Conservation (phyloP, 2,329 filamentous ascomycete species). For the Talaromyces verruculosus region DNA sequence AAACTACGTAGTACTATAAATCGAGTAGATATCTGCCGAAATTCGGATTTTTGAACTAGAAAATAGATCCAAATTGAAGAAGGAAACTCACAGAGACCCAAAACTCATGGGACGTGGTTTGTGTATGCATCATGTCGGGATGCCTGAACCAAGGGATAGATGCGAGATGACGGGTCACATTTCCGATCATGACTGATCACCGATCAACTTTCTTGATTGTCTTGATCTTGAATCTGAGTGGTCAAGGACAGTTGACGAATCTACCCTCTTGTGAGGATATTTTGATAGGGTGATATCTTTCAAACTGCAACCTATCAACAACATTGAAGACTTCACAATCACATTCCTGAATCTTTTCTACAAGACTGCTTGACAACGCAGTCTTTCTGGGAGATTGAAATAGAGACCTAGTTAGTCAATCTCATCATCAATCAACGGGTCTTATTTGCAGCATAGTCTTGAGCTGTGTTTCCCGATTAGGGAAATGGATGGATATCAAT, state of each 20-base stretch:
- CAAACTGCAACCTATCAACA: neutral
- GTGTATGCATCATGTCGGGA: neutral
- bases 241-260: neutral
- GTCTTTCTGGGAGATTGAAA: neutral
- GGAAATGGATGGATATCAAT: neutral
- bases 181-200: neutral
- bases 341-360: neutral
- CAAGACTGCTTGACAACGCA: neutral
- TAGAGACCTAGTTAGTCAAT: neutral
- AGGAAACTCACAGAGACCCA: neutral
- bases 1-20: neutral
- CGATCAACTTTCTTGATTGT: neutral
- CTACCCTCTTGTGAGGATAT: neutral
- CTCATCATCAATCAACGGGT: neutral
- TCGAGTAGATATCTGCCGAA: neutral
- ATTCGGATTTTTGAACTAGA: neutral
- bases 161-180: constrained; percentile 2
- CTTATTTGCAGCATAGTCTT: neutral
- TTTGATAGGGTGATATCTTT: neutral
- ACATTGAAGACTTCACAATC: neutral
- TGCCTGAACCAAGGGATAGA: constrained; percentile 12
- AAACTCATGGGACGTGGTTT: neutral
- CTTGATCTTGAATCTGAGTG: neutral
- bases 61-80: neutral
- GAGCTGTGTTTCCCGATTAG: neutral